phyloP scores from a whole-genome alignment of 176 grass and related monocot genomes.

The Echinochloa phyllopogon region DNA sequence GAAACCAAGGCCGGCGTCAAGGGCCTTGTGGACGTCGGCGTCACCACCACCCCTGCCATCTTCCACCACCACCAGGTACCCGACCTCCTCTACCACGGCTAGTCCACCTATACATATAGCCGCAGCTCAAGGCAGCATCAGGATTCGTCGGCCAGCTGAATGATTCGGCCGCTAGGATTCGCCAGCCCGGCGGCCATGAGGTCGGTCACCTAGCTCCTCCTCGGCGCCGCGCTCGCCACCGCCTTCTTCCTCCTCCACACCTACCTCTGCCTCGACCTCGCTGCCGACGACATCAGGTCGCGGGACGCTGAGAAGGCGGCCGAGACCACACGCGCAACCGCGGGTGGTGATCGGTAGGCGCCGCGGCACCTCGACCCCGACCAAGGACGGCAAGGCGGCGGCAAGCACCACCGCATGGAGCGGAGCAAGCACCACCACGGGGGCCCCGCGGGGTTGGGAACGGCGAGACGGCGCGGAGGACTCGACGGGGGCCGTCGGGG shows the following conservation, averaged over 20 bases:
- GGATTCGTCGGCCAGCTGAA: too few relatives aligned
- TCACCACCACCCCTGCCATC: conserved; percentile 2
- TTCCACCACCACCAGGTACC: neutral
- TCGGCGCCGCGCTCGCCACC: conserved; percentile 63
- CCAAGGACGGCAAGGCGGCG: neutral
- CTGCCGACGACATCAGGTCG: neutral
- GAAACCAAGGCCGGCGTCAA: conserved; percentile 72
- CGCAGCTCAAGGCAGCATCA: too few relatives aligned
- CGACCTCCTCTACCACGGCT: too few relatives aligned
- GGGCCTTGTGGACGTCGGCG: conserved; percentile 59
- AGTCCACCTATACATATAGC: too few relatives aligned
- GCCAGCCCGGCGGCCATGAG: conserved; percentile 27
- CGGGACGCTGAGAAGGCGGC: too few relatives aligned
- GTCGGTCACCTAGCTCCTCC: conserved; percentile 56
- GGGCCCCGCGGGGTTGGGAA: too few relatives aligned
- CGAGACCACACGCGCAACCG: too few relatives aligned
- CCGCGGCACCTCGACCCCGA: neutral
- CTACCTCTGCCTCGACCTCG: conserved; percentile 40
- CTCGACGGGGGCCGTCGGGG: too few relatives aligned
- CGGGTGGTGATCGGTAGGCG: neutral
- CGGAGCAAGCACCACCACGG: neutral
- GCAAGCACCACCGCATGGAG: too few relatives aligned
- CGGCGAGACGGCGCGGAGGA: too few relatives aligned
- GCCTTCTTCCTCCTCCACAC: conserved; percentile 63
- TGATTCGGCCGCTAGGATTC: neutral